phyloP scores from a whole-genome alignment of 768 basidiomycete species.

The Heimioporus sp. region DNA sequence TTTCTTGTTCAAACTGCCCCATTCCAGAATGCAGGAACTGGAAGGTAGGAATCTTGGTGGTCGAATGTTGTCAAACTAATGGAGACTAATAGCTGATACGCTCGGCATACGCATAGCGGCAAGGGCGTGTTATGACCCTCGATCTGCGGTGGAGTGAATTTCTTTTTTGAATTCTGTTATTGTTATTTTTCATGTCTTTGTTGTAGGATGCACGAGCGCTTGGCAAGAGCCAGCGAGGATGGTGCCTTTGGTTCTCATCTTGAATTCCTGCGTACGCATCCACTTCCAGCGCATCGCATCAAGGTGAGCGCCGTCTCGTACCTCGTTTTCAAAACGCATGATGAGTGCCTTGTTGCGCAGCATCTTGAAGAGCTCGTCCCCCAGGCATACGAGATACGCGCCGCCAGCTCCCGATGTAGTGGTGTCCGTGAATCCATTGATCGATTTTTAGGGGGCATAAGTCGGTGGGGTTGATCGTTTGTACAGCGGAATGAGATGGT shows the following conservation, averaged over 20 bases:
- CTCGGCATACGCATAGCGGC: conserved; percentile 82
- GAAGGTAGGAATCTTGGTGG: conserved; percentile 52
- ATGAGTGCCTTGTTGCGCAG: conserved; percentile 27
- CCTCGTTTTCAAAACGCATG: background rate
- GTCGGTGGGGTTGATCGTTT: conserved; percentile 12
- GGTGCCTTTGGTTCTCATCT: conserved; percentile 27
- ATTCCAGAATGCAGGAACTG: conserved; percentile 76
- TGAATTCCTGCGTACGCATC: conserved; percentile 82
- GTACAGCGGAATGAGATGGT: background rate
- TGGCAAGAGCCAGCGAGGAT: conserved; percentile 54
- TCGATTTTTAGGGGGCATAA: conserved; percentile 18
- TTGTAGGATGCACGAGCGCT: conserved; percentile 66
- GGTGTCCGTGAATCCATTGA: conserved; percentile 33
- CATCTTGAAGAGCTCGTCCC: conserved; percentile 53
- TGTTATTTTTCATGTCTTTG: background rate
- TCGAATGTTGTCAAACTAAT: background rate
- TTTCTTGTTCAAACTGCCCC: conserved; percentile 69
- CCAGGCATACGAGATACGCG: conserved; percentile 53
- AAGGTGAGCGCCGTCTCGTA: conserved; percentile 44
- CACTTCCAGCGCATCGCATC: conserved; percentile 67
- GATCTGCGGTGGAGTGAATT: conserved; percentile 63
- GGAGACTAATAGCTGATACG: conserved; percentile 60
- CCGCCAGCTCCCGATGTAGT: conserved; percentile 55
- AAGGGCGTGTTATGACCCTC: conserved; percentile 84
- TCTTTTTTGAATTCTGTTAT: background rate